Evolutionary conservation across 495 filamentous ascomycete genomes (phyloP), one percentile per base, ranked within the genome.

Genomic region (Acidiella bohemica): DNA sequence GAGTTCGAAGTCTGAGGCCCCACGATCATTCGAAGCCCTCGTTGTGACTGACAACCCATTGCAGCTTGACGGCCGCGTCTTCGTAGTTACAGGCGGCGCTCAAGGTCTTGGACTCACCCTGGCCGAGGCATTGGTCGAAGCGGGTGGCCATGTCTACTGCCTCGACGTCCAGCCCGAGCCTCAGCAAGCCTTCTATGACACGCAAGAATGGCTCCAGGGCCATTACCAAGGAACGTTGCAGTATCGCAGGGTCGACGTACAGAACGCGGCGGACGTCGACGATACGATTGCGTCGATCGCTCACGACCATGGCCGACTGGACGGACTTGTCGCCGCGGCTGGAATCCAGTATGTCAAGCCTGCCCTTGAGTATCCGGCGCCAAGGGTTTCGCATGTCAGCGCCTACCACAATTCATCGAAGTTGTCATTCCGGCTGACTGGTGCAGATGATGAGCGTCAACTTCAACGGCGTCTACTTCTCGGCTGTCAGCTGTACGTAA

Each of bases 391-490:
- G 39, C 65, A 66, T 29, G 44, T 47, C 16, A 10, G 38, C 21
- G 5, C 10, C 34, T 8, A 9, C 19, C n/a, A n/a, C 12, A 22
- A 18, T 9, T 23, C 19, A 10, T 36, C 14, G 28, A 41, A 14
- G 21, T 29, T 18, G 32, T 18, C 3, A 5, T 3, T n/a, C 9
- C 10, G 8, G 22, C 14, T 31, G 32, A 11, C 12, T 5, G 5
- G 12, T 22, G n/a, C 13, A 45, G 39, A 81, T 86, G 75, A 68
- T 88, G 56, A 71, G 73, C 33, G 67, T 82, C 39, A 87, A 87
- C 51, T 77, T 82, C 46, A 82, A 76, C 0, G 83, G 80, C 13
- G 76, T 81, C 7, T 81, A 85, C 58, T 74, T 84, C 67, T 78
- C 78, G 1, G 71, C 80, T 0, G 71, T 78, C 44, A 74, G 77